Evolutionary conservation across 495 filamentous ascomycete genomes (phyloP), one percentile per base, ranked within the genome.

Genomic region (Cladorrhinum samala): DNA sequence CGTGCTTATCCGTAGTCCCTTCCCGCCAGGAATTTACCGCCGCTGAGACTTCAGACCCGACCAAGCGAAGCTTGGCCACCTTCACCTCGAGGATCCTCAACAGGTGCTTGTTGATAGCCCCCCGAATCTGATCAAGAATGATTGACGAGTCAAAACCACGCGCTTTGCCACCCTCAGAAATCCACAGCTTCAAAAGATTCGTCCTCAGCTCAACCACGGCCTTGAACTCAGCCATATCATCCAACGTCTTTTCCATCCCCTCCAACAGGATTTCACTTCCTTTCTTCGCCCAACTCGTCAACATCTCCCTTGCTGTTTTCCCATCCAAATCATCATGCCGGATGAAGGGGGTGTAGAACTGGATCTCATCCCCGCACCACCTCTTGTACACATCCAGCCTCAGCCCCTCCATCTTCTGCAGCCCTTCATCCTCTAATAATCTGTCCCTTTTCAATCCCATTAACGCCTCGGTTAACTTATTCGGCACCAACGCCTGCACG

Each of bases 341-440:
- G 44, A 95, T 87, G 73, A 89, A 96, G 0, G 93, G 94, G 0
- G 84, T 94, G 68, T 94, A 97, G 46, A 85, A 87, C 25, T 78
- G 79, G 25, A 96, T 86, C 46, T 95, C 89, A 11, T 89, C 82
- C 5, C 87, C 79, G 36, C 94, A 83, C 88, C 89, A 96, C 37
- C 80, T 77, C 48, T 82, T 83, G 57, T 92, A 82, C 30, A 93
- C 66, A 59, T 94, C 91, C n/a, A 98, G 69, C 33, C 87, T 79
- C 8, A 96, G 71, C 3, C 86, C 87, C 44, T 86, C 79, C 18
- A 93, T 55, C 0, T 62, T 69, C 25, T 73, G 73, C 11, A 96
- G 67, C 11, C 85, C 80, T 8, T 77, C 71, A 58, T 93, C 86
- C 9, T 81, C 77, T 24, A 96, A 68, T 13, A 97, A 70, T 1